These are phyloP conservation scores for Suillus weaverae DNA, from an alignment of 768 basidiomycete genomes.

Conservation along the genomic window DNA sequence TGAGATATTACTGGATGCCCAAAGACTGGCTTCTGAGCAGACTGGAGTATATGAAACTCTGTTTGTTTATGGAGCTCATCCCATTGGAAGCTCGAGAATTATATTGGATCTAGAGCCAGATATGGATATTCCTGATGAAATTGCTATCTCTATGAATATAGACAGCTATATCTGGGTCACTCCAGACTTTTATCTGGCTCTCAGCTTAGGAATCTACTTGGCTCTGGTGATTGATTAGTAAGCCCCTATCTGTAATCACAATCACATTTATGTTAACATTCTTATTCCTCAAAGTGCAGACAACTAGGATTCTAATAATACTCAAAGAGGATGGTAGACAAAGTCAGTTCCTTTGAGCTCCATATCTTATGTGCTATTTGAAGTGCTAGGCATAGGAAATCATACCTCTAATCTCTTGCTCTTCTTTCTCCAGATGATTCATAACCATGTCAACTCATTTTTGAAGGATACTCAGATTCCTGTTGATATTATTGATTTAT, in stretches of 20 bases:
- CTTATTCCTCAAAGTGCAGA: conserved; percentile 11
- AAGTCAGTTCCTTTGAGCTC: conserved; percentile 9
- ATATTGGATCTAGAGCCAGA: conserved; percentile 10
- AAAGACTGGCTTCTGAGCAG: neutral
- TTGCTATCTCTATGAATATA: conserved; percentile 9
- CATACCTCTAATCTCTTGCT: conserved; percentile 3
- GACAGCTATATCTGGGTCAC: conserved; percentile 24
- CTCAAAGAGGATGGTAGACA: conserved; percentile 8
- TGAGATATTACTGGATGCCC: conserved; percentile 9
- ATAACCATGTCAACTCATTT: neutral
- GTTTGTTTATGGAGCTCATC: conserved; percentile 7
- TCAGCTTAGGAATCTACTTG: neutral
- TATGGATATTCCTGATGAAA: neutral
- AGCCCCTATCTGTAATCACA: conserved; percentile 11
- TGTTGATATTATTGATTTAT: conserved; percentile 5
- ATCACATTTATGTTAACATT: conserved; percentile 17
- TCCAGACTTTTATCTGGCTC: neutral
- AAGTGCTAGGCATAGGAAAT: neutral
- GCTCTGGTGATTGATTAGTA: neutral
- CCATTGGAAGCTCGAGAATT: neutral
- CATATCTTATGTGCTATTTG: conserved; percentile 12
- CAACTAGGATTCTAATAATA: neutral
- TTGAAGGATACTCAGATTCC: conserved; percentile 1
- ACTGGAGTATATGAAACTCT: neutral
- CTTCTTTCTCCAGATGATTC: conserved; percentile 14